phyloP scores from a whole-genome alignment of 768 basidiomycete species.

The Serendipita sp. region DNA sequence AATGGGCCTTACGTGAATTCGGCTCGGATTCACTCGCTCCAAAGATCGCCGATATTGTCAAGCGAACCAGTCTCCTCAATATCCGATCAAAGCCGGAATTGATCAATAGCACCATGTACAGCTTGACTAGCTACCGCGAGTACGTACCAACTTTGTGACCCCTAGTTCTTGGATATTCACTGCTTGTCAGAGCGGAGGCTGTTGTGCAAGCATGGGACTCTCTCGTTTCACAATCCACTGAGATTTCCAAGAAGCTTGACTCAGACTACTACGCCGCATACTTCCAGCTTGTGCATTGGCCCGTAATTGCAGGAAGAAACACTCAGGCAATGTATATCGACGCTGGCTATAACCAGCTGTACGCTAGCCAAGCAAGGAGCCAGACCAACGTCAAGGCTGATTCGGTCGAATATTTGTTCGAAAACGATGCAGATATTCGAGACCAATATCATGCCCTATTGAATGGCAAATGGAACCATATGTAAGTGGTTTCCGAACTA shows the following conservation, averaged over 20 bases:
- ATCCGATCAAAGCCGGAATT: slow-evolving; percentile 52
- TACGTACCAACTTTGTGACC: slow-evolving; percentile 20
- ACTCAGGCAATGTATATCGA: slow-evolving; percentile 41
- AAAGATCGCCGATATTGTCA: slow-evolving; percentile 36
- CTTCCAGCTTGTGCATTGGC: slow-evolving; percentile 58
- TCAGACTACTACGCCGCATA: slow-evolving; percentile 37
- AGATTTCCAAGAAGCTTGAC: slow-evolving; percentile 39
- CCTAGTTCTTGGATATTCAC: too few relatives aligned
- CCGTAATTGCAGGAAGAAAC: slow-evolving; percentile 42
- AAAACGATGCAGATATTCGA: slow-evolving; percentile 46
- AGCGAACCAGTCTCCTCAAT: slow-evolving; percentile 40
- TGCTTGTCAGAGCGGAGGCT: slow-evolving; percentile 35
- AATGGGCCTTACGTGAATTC: slow-evolving; percentile 55
- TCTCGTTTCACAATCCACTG: slow-evolving; percentile 33
- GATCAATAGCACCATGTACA: slow-evolving; percentile 44
- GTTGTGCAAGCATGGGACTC: slow-evolving; percentile 36
- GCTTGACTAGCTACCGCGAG: slow-evolving; percentile 54
- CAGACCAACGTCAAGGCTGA: slow-evolving; percentile 45
- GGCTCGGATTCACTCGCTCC: slow-evolving; percentile 27
- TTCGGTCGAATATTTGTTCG: slow-evolving; percentile 39
- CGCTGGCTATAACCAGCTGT: slow-evolving; percentile 44
- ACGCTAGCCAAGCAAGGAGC: slow-evolving; percentile 46
- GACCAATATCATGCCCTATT: slow-evolving; percentile 42
- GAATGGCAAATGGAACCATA: slow-evolving; percentile 33
- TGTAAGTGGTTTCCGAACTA: slow-evolving; percentile 56